Evolutionary conservation across 305 asterid species (phyloP), one percentile per base, ranked within the genome.

Genomic region (Solanum chacoense): DNA sequence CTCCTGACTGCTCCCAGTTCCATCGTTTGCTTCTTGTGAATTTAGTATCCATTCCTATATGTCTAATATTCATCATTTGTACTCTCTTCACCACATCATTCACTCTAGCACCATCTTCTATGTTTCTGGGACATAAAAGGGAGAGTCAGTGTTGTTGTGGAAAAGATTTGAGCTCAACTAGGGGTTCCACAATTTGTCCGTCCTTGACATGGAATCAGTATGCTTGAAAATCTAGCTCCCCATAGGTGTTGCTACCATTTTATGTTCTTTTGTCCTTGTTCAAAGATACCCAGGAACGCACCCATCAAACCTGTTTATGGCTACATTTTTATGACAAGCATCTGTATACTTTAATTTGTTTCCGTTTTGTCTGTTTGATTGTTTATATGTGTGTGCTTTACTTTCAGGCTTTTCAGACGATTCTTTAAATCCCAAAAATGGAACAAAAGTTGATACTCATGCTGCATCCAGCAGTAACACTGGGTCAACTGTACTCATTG

Each of bases 401-500:
- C 74, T 65, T 85, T 92, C 95, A 96, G 98, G 95, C 45, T 90
- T 92, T 89, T 93, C 96, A 69, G 93, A 90, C 77, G 95, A 93
- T 91, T 89, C 92, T 32, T 88, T 92, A 63, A 89, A 92, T 89
- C 81, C 94, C 50, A 90, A 90, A 88, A 91, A 88, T 88, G 95
- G 88, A 87, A 90, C 93, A 31, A 90, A 92, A 86, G 38, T 89
- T 11, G 93, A 87, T 87, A 73, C 87, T 79, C 92, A 90, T 74
- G 73, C 89, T 85, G 50, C 88, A 81, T 88, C 92, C 20, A 88
- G 92, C 88, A 91, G 95, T 87, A 91, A 92, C 88, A 93, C 89
- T 29, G 93, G 98, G 72, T 92, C 94, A 88, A 92, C 28, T 55
- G 86, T 92, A 91, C 90, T 91, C n/a, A 63, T 94, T 75, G 89